These are phyloP conservation scores for Cryphonectria naterciae DNA, from an alignment of 2,329 filamentous ascomycete species.

Conservation along the genomic window DNA sequence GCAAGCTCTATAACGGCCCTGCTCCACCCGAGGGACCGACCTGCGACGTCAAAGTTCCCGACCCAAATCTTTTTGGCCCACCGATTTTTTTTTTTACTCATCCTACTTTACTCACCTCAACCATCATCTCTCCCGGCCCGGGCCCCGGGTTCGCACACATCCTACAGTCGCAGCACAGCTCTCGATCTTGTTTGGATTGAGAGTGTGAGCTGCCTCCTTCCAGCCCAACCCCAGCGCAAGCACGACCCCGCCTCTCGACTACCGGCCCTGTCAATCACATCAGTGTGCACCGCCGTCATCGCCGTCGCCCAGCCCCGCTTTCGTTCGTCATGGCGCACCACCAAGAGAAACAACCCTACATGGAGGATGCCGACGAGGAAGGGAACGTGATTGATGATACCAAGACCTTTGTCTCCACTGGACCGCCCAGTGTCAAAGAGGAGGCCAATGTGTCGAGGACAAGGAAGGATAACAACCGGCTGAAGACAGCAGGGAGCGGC, in stretches of 20 bases:
- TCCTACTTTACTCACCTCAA: not conserved
- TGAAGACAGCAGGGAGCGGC: conserved; percentile 40
- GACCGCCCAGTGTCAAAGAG: conserved; percentile 50
- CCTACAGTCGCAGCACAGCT: not conserved
- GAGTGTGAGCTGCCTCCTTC: not conserved
- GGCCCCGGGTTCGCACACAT: not conserved
- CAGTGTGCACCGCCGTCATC: not conserved
- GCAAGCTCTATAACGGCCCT: conserved; percentile 28
- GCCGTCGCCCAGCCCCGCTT: not conserved
- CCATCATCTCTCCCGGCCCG: not conserved
- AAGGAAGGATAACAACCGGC: conserved; percentile 43
- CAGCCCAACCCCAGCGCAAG: not conserved
- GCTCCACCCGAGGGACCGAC: conserved; percentile 27
- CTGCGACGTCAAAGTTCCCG: conserved; percentile 23
- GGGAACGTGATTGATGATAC: conserved; percentile 47
- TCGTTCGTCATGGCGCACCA: conserved; percentile 47
- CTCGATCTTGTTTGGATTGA: not conserved
- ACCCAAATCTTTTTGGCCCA: conserved; percentile 19
- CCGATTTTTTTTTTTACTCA: conserved; percentile 16
- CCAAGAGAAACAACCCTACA: conserved; percentile 44
- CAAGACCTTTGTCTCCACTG: conserved; percentile 51
- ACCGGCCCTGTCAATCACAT: not conserved
- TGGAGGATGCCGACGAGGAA: conserved; percentile 57
- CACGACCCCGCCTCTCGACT: not conserved
- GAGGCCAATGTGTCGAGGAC: conserved; percentile 57